A percentile compares a stretch with the other conserved stretches of the same genome.
phyloP scores from a whole-genome alignment of 768 basidiomycete genomes.

The Boletus sp. region DNA sequence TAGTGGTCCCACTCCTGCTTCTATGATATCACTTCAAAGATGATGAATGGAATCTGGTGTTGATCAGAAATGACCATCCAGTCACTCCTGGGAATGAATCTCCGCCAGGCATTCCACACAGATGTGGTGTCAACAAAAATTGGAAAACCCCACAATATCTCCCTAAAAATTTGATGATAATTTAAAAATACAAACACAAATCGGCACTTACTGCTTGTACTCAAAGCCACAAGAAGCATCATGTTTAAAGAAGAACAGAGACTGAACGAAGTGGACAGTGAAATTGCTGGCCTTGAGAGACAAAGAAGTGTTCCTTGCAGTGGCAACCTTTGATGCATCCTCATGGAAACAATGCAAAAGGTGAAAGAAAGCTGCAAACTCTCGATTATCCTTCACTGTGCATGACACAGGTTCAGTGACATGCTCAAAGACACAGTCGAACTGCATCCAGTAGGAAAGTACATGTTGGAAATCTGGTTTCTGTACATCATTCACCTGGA shows the following conservation, averaged over 20 bases:
- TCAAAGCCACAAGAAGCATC: background rate
- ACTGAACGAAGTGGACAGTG: conserved; percentile 6
- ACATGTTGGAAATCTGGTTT: background rate
- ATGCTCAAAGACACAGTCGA: background rate
- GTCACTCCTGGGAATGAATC: conserved; percentile 5
- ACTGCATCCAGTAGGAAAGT: background rate
- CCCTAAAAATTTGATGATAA: background rate
- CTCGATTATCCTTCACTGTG: background rate
- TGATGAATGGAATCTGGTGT: conserved; percentile 5
- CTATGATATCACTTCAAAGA: conserved; percentile 8
- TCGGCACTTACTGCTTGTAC: background rate
- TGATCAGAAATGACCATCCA: background rate
- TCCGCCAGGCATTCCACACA: background rate
- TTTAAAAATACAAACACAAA: background rate
- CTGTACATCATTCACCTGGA: background rate
- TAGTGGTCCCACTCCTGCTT: background rate
- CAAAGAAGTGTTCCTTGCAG: background rate
- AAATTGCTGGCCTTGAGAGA: conserved; percentile 13
- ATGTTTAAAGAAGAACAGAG: conserved; percentile 8
- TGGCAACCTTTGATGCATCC: background rate
- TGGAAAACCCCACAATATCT: conserved; percentile 9
- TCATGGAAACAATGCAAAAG: background rate
- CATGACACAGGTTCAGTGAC: background rate
- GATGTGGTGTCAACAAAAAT: background rate
- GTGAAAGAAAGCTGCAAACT: conserved; percentile 7